Evolutionary conservation across 371 early-diverging fungal species (phyloP), one percentile per base, ranked within the genome.

Genomic region (Mortierella sp.): DNA sequence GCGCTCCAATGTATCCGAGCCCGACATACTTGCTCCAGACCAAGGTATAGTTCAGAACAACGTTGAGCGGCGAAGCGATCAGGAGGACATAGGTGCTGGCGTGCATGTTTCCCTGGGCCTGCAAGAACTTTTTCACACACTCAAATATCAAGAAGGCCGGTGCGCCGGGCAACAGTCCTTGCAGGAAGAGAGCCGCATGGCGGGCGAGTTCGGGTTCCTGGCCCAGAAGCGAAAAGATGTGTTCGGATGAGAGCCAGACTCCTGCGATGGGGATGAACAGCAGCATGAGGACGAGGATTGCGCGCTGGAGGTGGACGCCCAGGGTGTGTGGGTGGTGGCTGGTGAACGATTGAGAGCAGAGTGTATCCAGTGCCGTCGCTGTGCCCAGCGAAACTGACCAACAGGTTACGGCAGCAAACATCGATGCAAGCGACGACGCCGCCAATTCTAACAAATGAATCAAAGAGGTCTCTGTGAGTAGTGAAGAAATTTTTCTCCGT

Each of bases 281-380:
- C 3, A 93, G 3, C 50, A 89, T 66, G 70, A 94, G 87, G 68
- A 96, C 87, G 16, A 97, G 80, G 31, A 97, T 88, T 0, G 94
- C 93, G 14, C 97, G 91, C 86, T 96, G 96, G 48, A 97, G 80
- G 68, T 96, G 94, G 22, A 95, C 86, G 14, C 97, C 97, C 6
- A 95, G 85, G 22, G 92, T 77, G 39, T 90, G 91, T 61, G 90
- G 90, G 86, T 96, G 95, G 31, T 77, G 83, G 5, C 92, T 86
- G 0, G 97, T 96, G 85, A 88, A 95, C 26, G 95, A 90, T 85
- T 98, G 97, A 29, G 94, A 92, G 76, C 96, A 96, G 53, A 98
- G 87, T 6, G 97, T 96, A 85, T 98, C 97, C 34, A 98, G 87
- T 0, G 95, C 97, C 41, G 95, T 91, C 3, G 94, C 91, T 66